These are phyloP conservation scores for Pythium sp. DNA, from an alignment of 352 stramenopile species.

Conservation along the genomic window DNA sequence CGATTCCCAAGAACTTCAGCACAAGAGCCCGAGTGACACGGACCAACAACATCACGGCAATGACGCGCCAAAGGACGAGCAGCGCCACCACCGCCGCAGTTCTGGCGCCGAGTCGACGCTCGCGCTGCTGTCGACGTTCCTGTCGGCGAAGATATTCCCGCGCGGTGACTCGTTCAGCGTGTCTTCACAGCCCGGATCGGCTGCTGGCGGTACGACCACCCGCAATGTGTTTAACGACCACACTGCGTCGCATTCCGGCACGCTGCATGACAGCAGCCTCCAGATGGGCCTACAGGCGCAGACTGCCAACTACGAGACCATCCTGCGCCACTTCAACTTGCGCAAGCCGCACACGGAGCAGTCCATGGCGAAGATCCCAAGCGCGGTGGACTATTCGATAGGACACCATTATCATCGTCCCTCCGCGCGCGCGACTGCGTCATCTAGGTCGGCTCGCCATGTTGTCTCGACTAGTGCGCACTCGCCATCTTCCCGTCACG, in stretches of 20 bases:
- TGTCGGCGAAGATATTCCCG: constrained; percentile 1
- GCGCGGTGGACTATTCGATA: not conserved
- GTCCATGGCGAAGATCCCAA: not conserved
- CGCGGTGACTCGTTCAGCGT: constrained; percentile 4
- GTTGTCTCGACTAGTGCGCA: not conserved
- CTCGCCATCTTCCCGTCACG: not conserved
- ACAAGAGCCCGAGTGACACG: not conserved
- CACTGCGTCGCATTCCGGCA: not conserved
- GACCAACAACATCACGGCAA: too few species aligned
- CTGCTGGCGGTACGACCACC: not conserved
- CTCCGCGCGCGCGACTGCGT: not conserved
- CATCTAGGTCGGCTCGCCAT: not conserved
- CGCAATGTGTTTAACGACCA: not conserved
- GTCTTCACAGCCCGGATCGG: not conserved
- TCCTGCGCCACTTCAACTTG: constrained; percentile 15
- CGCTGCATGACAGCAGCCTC: not conserved
- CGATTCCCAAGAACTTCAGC: not conserved
- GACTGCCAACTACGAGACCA: constrained; percentile 15
- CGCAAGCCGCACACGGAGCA: not conserved
- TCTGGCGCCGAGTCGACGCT: not conserved
- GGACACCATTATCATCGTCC: not conserved
- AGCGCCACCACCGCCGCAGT: not conserved
- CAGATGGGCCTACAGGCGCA: constrained; percentile 8
- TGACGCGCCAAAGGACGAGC: not conserved
- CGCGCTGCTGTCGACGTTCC: not conserved